Evolutionary conservation across 306 rosid species (phyloP).

Genomic region (Sicyos edulis): DNA sequence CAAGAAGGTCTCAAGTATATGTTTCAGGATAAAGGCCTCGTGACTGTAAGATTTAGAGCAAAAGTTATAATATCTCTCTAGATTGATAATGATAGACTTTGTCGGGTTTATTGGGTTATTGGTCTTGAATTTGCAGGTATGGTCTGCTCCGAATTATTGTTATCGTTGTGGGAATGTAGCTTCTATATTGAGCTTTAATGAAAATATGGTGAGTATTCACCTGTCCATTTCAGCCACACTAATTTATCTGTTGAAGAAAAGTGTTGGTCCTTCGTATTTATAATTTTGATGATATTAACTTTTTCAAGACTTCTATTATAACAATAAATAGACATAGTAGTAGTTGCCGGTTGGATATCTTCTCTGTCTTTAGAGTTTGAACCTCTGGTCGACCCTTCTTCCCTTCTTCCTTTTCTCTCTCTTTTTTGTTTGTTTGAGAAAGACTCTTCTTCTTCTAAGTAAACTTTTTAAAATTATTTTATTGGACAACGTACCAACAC

Average conservation of each 20-base stretch:
- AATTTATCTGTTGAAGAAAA: conserved; percentile 37
- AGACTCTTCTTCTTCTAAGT: no score
- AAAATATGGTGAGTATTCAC: conserved; percentile 70
- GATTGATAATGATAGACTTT: conserved; percentile 20
- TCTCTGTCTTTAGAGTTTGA: no score
- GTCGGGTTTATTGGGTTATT: conserved; percentile 15
- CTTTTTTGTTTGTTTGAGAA: no score
- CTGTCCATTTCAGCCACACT: conserved; percentile 34
- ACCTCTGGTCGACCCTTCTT: no score
- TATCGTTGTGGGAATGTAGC: conserved; percentile 97
- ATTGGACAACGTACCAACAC: no score
- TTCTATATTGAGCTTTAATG: conserved; percentile 90
- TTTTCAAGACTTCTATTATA: no score
- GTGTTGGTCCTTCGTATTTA: not conserved
- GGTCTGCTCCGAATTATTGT: conserved; percentile 98
- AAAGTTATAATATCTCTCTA: not conserved
- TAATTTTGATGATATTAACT: no score
- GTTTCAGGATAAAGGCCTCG: conserved; percentile 99
- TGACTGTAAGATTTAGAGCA: conserved; percentile 61
- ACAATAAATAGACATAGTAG: no score
- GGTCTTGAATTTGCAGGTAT: conserved; percentile 53
- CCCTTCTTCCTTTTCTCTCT: no score
- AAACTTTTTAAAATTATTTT: no score
- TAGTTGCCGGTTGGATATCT: no score
- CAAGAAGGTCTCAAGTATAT: conserved; percentile 99